Evolutionary conservation across 2,329 filamentous ascomycete species (phyloP).

Genomic region (Septoria petroselini): DNA sequence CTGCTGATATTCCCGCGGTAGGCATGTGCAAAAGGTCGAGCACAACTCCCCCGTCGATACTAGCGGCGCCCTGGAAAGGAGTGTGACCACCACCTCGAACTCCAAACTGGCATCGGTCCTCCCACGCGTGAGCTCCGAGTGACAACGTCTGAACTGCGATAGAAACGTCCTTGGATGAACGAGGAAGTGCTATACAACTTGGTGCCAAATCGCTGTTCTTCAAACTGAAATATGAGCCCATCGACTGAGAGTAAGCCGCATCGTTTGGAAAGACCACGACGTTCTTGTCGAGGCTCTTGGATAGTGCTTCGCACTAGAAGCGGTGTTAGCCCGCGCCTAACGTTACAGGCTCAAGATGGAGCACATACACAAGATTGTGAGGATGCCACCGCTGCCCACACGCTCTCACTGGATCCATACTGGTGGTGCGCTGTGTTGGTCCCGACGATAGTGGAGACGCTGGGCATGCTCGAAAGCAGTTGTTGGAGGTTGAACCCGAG

Average conservation of each 20-base stretch:
- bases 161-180: constrained; percentile 22
- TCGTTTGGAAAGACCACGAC: constrained; percentile 14
- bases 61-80: constrained; percentile 24
- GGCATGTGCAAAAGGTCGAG: constrained; percentile 28
- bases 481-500: constrained; percentile 5
- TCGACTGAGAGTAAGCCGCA: constrained; percentile 21
- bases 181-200: constrained; percentile 25
- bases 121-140: constrained; percentile 16
- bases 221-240: constrained; percentile 28
- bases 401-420: neutral
- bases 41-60: constrained; percentile 28
- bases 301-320: constrained; percentile 9
- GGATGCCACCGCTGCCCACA: constrained; percentile 1
- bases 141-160: constrained; percentile 14
- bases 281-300: constrained; percentile 6
- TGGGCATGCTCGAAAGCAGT: constrained; percentile 1
- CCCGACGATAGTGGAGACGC: neutral
- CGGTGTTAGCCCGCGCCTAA: neutral
- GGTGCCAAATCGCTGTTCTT: constrained; percentile 22
- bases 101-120: constrained; percentile 27
- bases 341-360: too few species aligned
- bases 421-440: neutral
- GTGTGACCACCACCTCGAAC: constrained; percentile 26
- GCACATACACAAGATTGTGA: constrained; percentile 9
- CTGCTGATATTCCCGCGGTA: constrained; percentile 17